Conservation (phyloP, 2,329 filamentous ascomycete genomes). For the Apiospora marii region DNA sequence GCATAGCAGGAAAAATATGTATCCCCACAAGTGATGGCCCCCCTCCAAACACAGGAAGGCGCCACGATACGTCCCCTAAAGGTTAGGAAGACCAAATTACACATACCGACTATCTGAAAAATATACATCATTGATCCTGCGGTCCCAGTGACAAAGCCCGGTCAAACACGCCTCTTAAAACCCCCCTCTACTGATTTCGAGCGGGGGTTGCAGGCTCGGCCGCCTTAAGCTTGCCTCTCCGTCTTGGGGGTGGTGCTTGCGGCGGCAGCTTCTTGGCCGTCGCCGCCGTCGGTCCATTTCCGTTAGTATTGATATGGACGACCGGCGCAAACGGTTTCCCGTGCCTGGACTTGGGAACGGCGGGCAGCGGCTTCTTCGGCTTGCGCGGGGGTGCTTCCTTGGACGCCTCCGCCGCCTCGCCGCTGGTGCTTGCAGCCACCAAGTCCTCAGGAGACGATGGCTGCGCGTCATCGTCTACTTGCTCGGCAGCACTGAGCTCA, state of each 20-base stretch:
- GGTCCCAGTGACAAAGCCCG: background rate
- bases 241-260: slow-evolving; percentile 38
- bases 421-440: slow-evolving; percentile 27
- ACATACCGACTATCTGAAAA: background rate
- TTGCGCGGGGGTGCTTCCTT: slow-evolving; percentile 37
- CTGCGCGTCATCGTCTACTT: slow-evolving; percentile 26
- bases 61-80: background rate
- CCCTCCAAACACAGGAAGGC: background rate
- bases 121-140: background rate
- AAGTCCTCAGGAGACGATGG: slow-evolving; percentile 26
- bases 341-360: slow-evolving; percentile 64
- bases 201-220: slow-evolving; percentile 14
- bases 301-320: slow-evolving; percentile 26
- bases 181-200: background rate
- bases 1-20: background rate
- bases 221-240: slow-evolving; percentile 11
- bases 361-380: slow-evolving; percentile 58
- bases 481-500: slow-evolving; percentile 36
- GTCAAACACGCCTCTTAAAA: background rate
- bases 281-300: slow-evolving; percentile 22
- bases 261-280: slow-evolving; percentile 43
- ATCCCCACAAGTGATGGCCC: background rate
- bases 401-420: slow-evolving; percentile 29
- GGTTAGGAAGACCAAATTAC: background rate
- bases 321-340: slow-evolving; percentile 51